phyloP scores from a whole-genome alignment of 371 early-diverging fungal genomes.

The Mucor sp. region DNA sequence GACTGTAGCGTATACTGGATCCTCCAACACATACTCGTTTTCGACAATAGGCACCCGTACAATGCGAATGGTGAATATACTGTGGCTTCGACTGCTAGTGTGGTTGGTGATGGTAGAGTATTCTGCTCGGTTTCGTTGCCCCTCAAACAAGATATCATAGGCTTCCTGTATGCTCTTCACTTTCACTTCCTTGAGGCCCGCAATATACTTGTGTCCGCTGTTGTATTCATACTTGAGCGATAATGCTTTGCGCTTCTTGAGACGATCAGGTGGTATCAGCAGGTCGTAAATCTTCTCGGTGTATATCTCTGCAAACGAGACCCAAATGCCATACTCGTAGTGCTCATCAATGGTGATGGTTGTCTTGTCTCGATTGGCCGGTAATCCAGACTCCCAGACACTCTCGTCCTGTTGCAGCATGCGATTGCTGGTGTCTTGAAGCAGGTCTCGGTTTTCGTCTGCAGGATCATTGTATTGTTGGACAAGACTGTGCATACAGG shows the following conservation, averaged over 20 bases:
- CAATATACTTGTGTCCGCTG: conserved; percentile 60
- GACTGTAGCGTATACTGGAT: conserved; percentile 44
- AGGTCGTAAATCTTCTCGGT: conserved; percentile 87
- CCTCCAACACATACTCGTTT: conserved; percentile 51
- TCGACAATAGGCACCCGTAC: conserved; percentile 61
- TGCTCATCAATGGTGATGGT: conserved; percentile 41
- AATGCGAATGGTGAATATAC: conserved; percentile 71
- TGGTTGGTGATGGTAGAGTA: conserved; percentile 66
- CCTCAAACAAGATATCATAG: conserved; percentile 58
- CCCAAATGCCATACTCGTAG: conserved; percentile 71
- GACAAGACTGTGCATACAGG: conserved; percentile 51
- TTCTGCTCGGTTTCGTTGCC: conserved; percentile 64
- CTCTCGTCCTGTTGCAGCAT: background rate
- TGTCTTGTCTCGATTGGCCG: conserved; percentile 1
- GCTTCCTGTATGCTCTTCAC: conserved; percentile 65
- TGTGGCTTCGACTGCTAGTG: conserved; percentile 70
- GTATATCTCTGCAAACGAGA: conserved; percentile 83
- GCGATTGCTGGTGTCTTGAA: background rate
- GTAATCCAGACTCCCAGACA: background rate
- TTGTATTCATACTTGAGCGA: conserved; percentile 59
- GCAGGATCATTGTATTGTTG: conserved; percentile 29
- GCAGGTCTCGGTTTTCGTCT: conserved; percentile 37
- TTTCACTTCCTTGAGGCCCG: conserved; percentile 60
- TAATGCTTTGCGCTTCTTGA: conserved; percentile 47
- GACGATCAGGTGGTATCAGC: conserved; percentile 37